Conservation (phyloP, 1,139 yeast genomes). For the Candida gigantensis region DNA sequence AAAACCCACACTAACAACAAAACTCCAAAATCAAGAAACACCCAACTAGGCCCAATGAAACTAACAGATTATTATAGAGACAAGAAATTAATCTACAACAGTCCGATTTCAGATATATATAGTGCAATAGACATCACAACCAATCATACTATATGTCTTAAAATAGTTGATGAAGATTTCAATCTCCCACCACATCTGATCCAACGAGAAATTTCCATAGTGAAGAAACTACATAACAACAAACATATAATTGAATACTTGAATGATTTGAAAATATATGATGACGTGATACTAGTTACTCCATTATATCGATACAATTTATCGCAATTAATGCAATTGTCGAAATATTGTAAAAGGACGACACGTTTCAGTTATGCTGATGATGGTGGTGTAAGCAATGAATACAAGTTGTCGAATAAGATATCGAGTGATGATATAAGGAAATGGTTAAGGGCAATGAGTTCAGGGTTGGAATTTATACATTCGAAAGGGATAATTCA, state of each 20-base stretch:
- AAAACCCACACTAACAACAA: not conserved
- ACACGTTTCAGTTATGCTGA: constrained; percentile 9
- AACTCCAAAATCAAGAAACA: not conserved
- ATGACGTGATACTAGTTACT: constrained; percentile 39
- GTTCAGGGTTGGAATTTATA: constrained; percentile 24
- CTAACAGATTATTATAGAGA: constrained; percentile 18
- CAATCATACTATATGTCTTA: constrained; percentile 30
- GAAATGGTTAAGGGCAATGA: constrained; percentile 22
- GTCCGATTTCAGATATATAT: constrained; percentile 41
- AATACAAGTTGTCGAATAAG: constrained; percentile 8
- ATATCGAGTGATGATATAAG: constrained; percentile 14
- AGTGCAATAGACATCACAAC: constrained; percentile 21
- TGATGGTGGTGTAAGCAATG: constrained; percentile 1
- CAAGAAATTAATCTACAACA: constrained; percentile 29
- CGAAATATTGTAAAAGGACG: constrained; percentile 14
- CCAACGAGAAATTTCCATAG: constrained; percentile 31
- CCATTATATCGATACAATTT: constrained; percentile 33
- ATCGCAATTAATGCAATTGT: constrained; percentile 22
- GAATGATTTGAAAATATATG: constrained; percentile 26
- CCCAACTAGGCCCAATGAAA: constrained; percentile 7
- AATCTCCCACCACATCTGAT: constrained; percentile 41
- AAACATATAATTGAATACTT: constrained; percentile 23
- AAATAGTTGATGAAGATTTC: constrained; percentile 42
- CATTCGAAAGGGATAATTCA: constrained; percentile 69
- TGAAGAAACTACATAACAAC: constrained; percentile 25